These are phyloP conservation scores for Candida sakaeoensis DNA, from an alignment of 805 yeast genomes.

Conservation along the genomic window DNA sequence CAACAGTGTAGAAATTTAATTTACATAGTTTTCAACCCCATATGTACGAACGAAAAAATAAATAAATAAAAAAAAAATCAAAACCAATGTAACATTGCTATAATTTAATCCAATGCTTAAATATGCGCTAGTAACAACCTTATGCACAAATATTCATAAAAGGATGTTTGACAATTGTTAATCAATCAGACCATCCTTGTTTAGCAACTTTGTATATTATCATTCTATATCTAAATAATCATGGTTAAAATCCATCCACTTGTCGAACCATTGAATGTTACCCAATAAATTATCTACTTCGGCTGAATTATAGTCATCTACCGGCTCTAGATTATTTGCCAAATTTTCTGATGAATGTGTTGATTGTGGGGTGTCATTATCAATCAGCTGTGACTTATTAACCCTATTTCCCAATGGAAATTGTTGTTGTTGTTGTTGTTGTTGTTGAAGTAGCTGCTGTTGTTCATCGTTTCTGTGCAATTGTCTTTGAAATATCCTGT, in stretches of 20 bases:
- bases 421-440: background rate
- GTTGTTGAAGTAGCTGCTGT: too few species aligned
- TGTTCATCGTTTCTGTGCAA: slow-evolving; percentile 14
- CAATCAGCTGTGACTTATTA: too few species aligned
- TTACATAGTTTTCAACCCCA: too few species aligned
- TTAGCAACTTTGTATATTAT: background rate
- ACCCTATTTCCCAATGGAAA: background rate
- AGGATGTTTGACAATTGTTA: too few species aligned
- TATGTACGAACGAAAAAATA: too few species aligned
- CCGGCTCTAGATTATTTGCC: background rate
- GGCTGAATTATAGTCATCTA: slow-evolving; percentile 7
- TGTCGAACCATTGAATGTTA: slow-evolving; percentile 54
- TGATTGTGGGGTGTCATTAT: slow-evolving; percentile 10
- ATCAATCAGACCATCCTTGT: too few species aligned
- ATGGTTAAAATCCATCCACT: slow-evolving; percentile 38
- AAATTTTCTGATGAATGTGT: slow-evolving; percentile 6
- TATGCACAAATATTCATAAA: too few species aligned
- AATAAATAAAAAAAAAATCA: too few species aligned
- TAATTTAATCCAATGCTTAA: too few species aligned
- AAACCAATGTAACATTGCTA: too few species aligned
- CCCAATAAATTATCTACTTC: slow-evolving; percentile 33
- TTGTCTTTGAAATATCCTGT: slow-evolving; percentile 17
- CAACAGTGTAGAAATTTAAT: too few species aligned
- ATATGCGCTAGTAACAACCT: too few species aligned
- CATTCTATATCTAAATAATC: slow-evolving; percentile 3